phyloP scores from a whole-genome alignment of 257 asterid genomes.

The Nicotiana noctiflora region DNA sequence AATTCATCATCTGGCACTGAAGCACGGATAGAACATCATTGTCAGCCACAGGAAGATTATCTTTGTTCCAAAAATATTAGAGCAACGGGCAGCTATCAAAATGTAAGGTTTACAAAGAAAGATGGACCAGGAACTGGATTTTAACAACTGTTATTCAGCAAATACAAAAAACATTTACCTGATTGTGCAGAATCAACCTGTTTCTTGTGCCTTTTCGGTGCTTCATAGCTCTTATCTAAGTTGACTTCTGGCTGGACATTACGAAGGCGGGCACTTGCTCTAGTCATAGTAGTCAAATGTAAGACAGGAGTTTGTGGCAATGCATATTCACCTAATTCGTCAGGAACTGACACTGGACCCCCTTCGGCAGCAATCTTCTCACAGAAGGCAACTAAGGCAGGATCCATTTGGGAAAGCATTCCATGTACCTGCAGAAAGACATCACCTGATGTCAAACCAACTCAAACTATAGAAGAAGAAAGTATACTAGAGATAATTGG shows the following conservation, averaged over 20 bases:
- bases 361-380: slow-evolving; percentile 94
- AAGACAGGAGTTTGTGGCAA: slow-evolving; percentile 64
- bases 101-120: background rate
- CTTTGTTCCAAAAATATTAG: background rate
- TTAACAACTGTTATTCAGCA: background rate
- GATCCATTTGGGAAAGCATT: slow-evolving; percentile 97
- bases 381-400: slow-evolving; percentile 78
- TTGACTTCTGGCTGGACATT: slow-evolving; percentile 81
- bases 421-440: slow-evolving; percentile 71
- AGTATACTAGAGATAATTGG: background rate
- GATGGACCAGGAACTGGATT: background rate
- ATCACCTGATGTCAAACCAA: slow-evolving; percentile 9
- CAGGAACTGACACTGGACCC: slow-evolving; percentile 73
- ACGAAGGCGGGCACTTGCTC: slow-evolving; percentile 93
- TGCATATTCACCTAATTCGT: slow-evolving; percentile 36
- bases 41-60: background rate
- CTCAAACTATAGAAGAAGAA: slow-evolving; percentile 3
- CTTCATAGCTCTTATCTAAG: slow-evolving; percentile 63
- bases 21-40: slow-evolving; percentile 7
- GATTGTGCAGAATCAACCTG: slow-evolving; percentile 47
- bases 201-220: slow-evolving; percentile 57
- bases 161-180: slow-evolving; percentile 37
- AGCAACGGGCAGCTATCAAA: background rate
- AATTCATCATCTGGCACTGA: slow-evolving; percentile 43
- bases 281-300: slow-evolving; percentile 51